Percentiles rank a stretch among this genome's conserved stretches.
Conservation (phyloP, 1,139 yeast species). For the Kurtzmaniella natalensis region DNA sequence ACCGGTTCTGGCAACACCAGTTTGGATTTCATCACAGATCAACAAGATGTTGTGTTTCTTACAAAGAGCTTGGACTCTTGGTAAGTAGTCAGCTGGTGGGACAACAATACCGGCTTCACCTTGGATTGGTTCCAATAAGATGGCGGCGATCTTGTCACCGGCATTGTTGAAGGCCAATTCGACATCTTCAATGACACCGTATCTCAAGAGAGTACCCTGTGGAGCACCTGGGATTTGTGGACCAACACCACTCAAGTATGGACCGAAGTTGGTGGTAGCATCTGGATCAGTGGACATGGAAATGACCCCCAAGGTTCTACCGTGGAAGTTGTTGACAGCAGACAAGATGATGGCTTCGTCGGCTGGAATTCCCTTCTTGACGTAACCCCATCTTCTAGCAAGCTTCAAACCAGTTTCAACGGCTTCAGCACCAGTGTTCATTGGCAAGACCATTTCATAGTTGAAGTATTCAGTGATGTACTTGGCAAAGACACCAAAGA, state of each 20-base stretch:
- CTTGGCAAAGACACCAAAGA: slow-evolving; percentile 83
- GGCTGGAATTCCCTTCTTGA: slow-evolving; percentile 75
- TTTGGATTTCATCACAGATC: slow-evolving; percentile 95
- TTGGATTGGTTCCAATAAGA: slow-evolving; percentile 91
- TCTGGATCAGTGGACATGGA: slow-evolving; percentile 97
- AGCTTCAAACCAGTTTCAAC: slow-evolving; percentile 92
- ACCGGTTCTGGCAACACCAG: slow-evolving; percentile 97
- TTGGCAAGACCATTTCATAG: slow-evolving; percentile 91
- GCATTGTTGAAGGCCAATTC: slow-evolving; percentile 78
- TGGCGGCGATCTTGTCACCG: slow-evolving; percentile 89
- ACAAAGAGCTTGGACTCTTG: slow-evolving; percentile 71
- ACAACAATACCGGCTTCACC: slow-evolving; percentile 99
- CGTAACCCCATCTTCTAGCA: slow-evolving; percentile 97
- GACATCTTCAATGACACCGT: slow-evolving; percentile 81
- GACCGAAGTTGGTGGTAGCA: slow-evolving; percentile 86
- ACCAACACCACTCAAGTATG: slow-evolving; percentile 80
- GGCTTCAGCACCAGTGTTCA: slow-evolving; percentile 99
- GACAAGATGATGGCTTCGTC: slow-evolving; percentile 85
- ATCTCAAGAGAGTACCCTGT: slow-evolving; percentile 54
- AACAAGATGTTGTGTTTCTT: slow-evolving; percentile 78
- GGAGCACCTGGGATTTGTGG: slow-evolving; percentile 69
- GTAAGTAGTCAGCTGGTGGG: slow-evolving; percentile 79
- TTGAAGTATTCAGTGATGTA: slow-evolving; percentile 84
- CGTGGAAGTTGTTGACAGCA: slow-evolving; percentile 90
- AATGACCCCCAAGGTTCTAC: slow-evolving; percentile 91